phyloP scores from a whole-genome alignment of 2,329 filamentous ascomycete species.

The Talaromyces funiculosus region DNA sequence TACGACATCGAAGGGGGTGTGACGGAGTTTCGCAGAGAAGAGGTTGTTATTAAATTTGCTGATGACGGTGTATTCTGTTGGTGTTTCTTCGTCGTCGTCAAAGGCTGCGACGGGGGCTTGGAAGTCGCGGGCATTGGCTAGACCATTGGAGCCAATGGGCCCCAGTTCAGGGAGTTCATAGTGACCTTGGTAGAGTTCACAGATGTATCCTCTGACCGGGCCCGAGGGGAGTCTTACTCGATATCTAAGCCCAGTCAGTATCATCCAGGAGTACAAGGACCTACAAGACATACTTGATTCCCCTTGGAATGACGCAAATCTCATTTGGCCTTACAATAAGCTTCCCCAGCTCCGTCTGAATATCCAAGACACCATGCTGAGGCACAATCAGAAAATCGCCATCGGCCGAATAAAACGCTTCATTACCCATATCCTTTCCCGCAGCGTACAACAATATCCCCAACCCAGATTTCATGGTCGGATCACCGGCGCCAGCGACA shows the following conservation, averaged over 20 bases:
- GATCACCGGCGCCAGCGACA: conserved; percentile 72
- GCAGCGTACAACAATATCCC: conserved; percentile 78
- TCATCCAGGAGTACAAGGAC: background rate
- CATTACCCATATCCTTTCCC: conserved; percentile 69
- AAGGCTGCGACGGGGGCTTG: conserved; percentile 66
- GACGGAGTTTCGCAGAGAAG: conserved; percentile 60
- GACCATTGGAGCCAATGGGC: conserved; percentile 65
- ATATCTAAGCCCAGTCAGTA: conserved; percentile 41
- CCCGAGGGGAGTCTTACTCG: conserved; percentile 60
- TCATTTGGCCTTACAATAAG: conserved; percentile 72
- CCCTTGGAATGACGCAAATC: conserved; percentile 69
- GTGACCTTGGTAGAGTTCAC: conserved; percentile 69
- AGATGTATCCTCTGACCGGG: conserved; percentile 65
- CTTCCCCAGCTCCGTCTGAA: conserved; percentile 70
- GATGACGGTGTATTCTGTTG: conserved; percentile 48
- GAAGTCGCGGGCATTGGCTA: conserved; percentile 73
- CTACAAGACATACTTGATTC: conserved; percentile 49
- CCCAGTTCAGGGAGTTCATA: conserved; percentile 67
- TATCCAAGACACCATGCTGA: conserved; percentile 67
- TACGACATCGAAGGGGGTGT: conserved; percentile 73
- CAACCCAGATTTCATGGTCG: conserved; percentile 69
- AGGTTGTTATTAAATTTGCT: conserved; percentile 64
- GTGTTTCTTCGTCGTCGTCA: conserved; percentile 54
- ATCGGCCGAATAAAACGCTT: conserved; percentile 79
- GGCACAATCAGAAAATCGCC: conserved; percentile 72